phyloP scores from a whole-genome alignment of 768 basidiomycete species.

The Lentinula edodes region DNA sequence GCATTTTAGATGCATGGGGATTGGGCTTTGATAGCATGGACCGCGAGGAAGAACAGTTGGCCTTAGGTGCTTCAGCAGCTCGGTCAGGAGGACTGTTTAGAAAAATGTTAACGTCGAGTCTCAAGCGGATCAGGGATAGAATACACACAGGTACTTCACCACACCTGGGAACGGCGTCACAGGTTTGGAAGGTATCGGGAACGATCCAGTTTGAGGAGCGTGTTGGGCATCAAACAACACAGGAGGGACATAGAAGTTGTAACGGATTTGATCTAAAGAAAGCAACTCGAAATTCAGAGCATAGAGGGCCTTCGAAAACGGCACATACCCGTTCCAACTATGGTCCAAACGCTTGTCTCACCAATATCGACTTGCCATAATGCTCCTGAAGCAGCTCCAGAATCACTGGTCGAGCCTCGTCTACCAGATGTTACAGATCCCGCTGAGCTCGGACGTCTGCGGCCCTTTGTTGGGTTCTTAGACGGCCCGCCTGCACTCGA shows the following conservation, averaged over 20 bases:
- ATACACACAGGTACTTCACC: slow-evolving; percentile 67
- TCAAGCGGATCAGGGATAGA: not conserved
- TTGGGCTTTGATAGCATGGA: slow-evolving; percentile 72
- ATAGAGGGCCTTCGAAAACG: not conserved
- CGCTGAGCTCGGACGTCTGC: slow-evolving; percentile 74
- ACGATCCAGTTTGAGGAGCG: slow-evolving; percentile 63
- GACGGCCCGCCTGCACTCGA: slow-evolving; percentile 61
- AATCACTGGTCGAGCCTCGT: slow-evolving; percentile 61
- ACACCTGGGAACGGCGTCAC: slow-evolving; percentile 84
- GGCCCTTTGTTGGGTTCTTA: slow-evolving; percentile 48
- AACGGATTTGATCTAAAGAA: slow-evolving; percentile 75
- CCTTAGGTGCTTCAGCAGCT: slow-evolving; percentile 76
- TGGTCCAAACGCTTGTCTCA: slow-evolving; percentile 92
- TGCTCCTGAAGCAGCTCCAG: slow-evolving; percentile 69
- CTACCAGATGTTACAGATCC: slow-evolving; percentile 64
- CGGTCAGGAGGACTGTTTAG: slow-evolving; percentile 63
- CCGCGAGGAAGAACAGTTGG: slow-evolving; percentile 59
- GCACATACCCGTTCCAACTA: slow-evolving; percentile 78
- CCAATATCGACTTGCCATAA: slow-evolving; percentile 90
- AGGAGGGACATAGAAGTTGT: slow-evolving; percentile 90
- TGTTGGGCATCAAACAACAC: slow-evolving; percentile 78
- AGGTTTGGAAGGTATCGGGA: slow-evolving; percentile 75
- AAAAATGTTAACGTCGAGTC: not conserved
- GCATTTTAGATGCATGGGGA: slow-evolving; percentile 71
- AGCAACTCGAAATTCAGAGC: slow-evolving; percentile 12